Base-by-base conservation (phyloP, 1,139 yeast species). In the Yamadazyma jaroonii region DNA sequence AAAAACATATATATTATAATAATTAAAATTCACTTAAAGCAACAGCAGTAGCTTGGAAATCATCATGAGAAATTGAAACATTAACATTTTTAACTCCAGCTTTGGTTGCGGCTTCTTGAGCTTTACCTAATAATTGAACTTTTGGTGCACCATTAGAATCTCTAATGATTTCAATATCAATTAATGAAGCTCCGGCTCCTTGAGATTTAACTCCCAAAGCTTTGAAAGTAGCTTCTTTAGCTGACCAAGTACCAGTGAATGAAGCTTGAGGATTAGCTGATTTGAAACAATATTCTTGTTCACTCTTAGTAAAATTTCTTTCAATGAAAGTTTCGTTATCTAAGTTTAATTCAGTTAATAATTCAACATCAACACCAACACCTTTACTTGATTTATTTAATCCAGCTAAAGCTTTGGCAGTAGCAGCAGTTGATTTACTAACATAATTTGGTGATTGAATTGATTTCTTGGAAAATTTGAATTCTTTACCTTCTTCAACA, bases 221-320 rank as follows among this genome's bases (percentile, higher is more conserved):
- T 73, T 92, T 92, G 81, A 92, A 92, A 30, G 89, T 97, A 28
- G 99, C 98, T 69, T 92, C 99, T 70, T 92, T 92, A 38, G 98
- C 98, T 31, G 96, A 87, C 99, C 99, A 92, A 35, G 95, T 85
- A 38, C 99, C 99, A 26, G 98, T 90, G 65, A 77, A 92, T 6
- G 97, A 88, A 14, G 97, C 89, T 59, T 81, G 87, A 39, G 95
- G 86, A 50, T 74, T 74, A 29, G 96, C 70, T 30, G 96, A 79
- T 36, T 70, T 57, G 41, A 65, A 59, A 63, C 97, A 90, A 74
- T 92, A 92, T 34, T 67, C 72, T 51, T 83, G 81, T 71, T 92
- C 99, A 15, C 65, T 72, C 8, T 62, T 68, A 35, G 97, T 89
- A 73, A 90, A 92, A 74, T 92, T 92, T 62, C 97, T 82, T 63